Evolutionary conservation across 1,139 yeast species (phyloP).

Genomic region (Geotrichum australiense): DNA sequence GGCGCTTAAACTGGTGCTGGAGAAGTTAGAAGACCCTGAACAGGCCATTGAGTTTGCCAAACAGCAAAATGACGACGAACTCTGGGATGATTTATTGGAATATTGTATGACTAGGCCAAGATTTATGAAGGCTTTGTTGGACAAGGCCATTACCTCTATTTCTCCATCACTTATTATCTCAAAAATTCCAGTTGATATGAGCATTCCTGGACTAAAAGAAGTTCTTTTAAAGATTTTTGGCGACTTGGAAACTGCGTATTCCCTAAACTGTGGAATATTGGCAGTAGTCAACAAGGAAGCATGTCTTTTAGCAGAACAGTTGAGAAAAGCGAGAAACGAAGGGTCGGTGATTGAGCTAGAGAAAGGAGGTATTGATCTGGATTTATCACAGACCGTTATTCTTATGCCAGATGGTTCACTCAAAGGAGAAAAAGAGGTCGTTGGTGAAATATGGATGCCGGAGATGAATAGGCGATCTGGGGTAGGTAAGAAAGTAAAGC

Average conservation of each 20-base stretch:
- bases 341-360: conserved; percentile 42
- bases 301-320: conserved; percentile 38
- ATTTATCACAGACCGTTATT: conserved; percentile 20
- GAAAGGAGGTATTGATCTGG: conserved; percentile 19
- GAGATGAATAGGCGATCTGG: conserved; percentile 21
- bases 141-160: conserved; percentile 46
- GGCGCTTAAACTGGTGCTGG: conserved; percentile 71
- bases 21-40: conserved; percentile 68
- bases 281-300: conserved; percentile 58
- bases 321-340: conserved; percentile 35
- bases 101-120: conserved; percentile 66
- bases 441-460: conserved; percentile 24
- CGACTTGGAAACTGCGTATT: conserved; percentile 55
- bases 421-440: conserved; percentile 29
- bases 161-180: conserved; percentile 64
- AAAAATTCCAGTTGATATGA: conserved; percentile 54
- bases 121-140: conserved; percentile 67
- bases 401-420: conserved; percentile 23
- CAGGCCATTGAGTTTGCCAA: conserved; percentile 78
- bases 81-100: conserved; percentile 71
- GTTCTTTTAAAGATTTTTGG: conserved; percentile 57
- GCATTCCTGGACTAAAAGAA: conserved; percentile 57
- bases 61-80: conserved; percentile 60
- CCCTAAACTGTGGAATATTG: conserved; percentile 53
- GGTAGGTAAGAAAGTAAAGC: conserved; percentile 31